phyloP scores from a whole-genome alignment of 2,329 filamentous ascomycete species.

The Beauveria sp. region DNA sequence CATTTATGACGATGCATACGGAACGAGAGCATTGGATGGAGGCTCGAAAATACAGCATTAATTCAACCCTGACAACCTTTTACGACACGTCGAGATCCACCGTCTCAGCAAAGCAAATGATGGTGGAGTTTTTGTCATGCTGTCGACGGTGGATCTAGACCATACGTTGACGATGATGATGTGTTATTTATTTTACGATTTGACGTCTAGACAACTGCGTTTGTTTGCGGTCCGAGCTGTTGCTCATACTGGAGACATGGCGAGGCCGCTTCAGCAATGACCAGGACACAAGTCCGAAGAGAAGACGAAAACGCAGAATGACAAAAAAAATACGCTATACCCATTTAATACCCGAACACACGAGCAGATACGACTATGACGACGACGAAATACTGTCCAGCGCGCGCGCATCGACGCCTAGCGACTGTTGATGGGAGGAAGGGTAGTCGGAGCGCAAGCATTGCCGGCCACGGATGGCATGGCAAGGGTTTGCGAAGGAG shows the following conservation, averaged over 20 bases:
- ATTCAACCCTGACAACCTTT: constrained; percentile 32
- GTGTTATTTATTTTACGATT: constrained; percentile 32
- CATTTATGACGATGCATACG: constrained; percentile 31
- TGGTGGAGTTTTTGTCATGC: background rate
- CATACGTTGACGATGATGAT: constrained; percentile 38
- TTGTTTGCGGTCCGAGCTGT: background rate
- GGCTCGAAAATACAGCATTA: constrained; percentile 31
- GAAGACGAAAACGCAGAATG: constrained; percentile 8
- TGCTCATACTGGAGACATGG: background rate
- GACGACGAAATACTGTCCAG: constrained; percentile 18
- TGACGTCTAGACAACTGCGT: constrained; percentile 35
- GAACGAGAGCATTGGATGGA: constrained; percentile 31
- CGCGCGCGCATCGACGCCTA: constrained; percentile 6
- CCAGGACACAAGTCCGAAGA: constrained; percentile 2
- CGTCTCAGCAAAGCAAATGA: constrained; percentile 12
- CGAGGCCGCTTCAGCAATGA: constrained; percentile 8
- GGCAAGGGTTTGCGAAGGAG: background rate
- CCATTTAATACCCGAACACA: constrained; percentile 33
- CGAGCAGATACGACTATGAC: constrained; percentile 27
- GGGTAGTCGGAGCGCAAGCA: constrained; percentile 15
- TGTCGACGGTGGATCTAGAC: constrained; percentile 20
- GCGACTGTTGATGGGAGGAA: constrained; percentile 16
- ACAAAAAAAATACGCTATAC: constrained; percentile 23
- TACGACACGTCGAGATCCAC: constrained; percentile 26
- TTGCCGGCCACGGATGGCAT: background rate